Evolutionary conservation across 2,329 filamentous ascomycete genomes (phyloP).

Genomic region (Escovopsis weberi): DNA sequence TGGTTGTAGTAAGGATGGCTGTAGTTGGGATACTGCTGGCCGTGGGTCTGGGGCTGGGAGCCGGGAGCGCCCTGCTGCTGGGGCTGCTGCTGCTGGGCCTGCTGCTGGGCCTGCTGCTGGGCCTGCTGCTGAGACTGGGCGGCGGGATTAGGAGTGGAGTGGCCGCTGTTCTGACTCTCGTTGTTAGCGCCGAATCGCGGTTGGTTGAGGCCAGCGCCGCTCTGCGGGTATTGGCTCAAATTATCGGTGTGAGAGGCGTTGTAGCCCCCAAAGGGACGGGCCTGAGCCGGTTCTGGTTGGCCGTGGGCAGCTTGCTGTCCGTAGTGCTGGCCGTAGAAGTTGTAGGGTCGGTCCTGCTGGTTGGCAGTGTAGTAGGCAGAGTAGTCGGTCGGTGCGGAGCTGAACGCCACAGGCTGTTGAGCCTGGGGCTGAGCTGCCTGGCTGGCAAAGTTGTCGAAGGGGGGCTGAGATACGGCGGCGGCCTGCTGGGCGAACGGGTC

Average conservation of each 20-base stretch:
- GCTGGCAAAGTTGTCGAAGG: slow-evolving; percentile 46
- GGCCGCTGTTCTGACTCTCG: slow-evolving; percentile 72
- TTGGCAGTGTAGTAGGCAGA: slow-evolving; percentile 76
- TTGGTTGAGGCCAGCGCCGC: slow-evolving; percentile 40
- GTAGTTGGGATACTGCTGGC: slow-evolving; percentile 37
- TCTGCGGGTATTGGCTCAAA: slow-evolving; percentile 59
- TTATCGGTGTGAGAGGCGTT: slow-evolving; percentile 48
- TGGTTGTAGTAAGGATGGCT: slow-evolving; percentile 46
- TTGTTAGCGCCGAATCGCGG: slow-evolving; percentile 43
- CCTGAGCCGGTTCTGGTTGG: slow-evolving; percentile 62
- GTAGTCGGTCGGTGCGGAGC: slow-evolving; percentile 65
- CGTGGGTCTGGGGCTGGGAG: slow-evolving; percentile 30
- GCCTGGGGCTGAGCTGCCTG: slow-evolving; percentile 45
- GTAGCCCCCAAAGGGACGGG: slow-evolving; percentile 68
- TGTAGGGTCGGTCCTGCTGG: slow-evolving; percentile 58
- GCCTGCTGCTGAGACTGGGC: slow-evolving; percentile 32
- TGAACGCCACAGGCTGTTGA: slow-evolving; percentile 51
- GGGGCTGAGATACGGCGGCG: slow-evolving; percentile 30
- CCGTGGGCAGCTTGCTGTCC: slow-evolving; percentile 41
- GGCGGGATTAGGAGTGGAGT: slow-evolving; percentile 78
- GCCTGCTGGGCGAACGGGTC: slow-evolving; percentile 75
- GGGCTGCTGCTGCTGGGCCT: slow-evolving; percentile 28
- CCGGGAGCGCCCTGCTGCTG: slow-evolving; percentile 30
- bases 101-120: too few species aligned
- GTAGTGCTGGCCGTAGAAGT: slow-evolving; percentile 57